A percentile compares a stretch with the other conserved stretches of the same genome.
phyloP scores from a whole-genome alignment of 2,329 filamentous ascomycete species.

The Botryotinia convoluta region DNA sequence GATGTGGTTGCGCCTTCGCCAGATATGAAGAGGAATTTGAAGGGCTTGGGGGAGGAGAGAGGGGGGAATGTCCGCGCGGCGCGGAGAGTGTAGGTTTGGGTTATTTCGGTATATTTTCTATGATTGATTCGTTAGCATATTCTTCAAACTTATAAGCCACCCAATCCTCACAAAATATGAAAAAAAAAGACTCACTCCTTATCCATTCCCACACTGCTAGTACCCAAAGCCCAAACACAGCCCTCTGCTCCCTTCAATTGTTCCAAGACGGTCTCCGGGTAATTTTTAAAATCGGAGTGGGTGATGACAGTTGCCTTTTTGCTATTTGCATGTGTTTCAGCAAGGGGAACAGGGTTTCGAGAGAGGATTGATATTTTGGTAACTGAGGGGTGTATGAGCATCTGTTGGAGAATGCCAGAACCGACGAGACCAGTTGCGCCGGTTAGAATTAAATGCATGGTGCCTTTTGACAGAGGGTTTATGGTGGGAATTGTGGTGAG shows the following conservation, averaged over 20 bases:
- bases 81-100: slow-evolving; percentile 61
- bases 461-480: neutral
- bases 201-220: slow-evolving; percentile 56
- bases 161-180: neutral
- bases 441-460: slow-evolving; percentile 65
- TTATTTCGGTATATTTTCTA: slow-evolving; percentile 65
- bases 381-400: slow-evolving; percentile 53
- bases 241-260: slow-evolving; percentile 63
- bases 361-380: slow-evolving; percentile 67
- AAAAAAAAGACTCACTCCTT: slow-evolving; percentile 51
- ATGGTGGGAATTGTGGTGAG: neutral
- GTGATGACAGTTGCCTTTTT: slow-evolving; percentile 61
- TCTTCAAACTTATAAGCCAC: neutral
- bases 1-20: slow-evolving; percentile 52
- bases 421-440: slow-evolving; percentile 68
- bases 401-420: slow-evolving; percentile 58
- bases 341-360: slow-evolving; percentile 62
- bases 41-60: slow-evolving; percentile 47
- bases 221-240: slow-evolving; percentile 72
- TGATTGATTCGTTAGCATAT: slow-evolving; percentile 6
- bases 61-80: slow-evolving; percentile 59
- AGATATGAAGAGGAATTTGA: slow-evolving; percentile 71
- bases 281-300: slow-evolving; percentile 64
- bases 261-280: slow-evolving; percentile 54
- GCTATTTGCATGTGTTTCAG: slow-evolving; percentile 50